Evolutionary conservation across 768 basidiomycete genomes (phyloP).

Genomic region (Mycena vulgaris): DNA sequence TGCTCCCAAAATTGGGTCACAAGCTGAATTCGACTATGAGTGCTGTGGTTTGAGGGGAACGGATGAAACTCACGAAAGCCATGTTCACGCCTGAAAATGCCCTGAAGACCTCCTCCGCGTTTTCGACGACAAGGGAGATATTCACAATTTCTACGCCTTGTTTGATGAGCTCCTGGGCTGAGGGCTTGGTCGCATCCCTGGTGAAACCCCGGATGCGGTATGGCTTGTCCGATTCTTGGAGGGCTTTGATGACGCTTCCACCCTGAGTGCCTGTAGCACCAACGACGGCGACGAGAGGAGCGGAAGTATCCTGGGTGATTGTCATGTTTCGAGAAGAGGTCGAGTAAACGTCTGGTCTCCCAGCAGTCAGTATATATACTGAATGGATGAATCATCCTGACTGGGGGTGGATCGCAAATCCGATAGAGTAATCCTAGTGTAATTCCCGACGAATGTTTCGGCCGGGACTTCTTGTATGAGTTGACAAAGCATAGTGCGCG

Average conservation of each 20-base stretch:
- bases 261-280: conserved; percentile 29
- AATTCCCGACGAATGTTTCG: too few relatives aligned
- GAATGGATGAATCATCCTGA: too few relatives aligned
- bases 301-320: conserved; percentile 22
- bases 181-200: conserved; percentile 16
- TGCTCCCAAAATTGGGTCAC: conserved; percentile 33
- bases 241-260: conserved; percentile 24
- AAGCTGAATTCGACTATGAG: background rate
- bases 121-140: conserved; percentile 6
- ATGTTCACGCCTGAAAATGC: conserved; percentile 16
- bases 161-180: background rate
- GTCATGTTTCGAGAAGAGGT: conserved; percentile 11
- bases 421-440: too few relatives aligned
- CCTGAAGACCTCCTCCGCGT: conserved; percentile 9
- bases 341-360: background rate
- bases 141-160: conserved; percentile 12
- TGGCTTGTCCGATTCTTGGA: conserved; percentile 20
- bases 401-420: too few relatives aligned
- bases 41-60: background rate
- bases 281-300: conserved; percentile 28
- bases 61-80: conserved; percentile 24
- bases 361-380: too few relatives aligned
- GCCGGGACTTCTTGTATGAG: too few relatives aligned
- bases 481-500: too few relatives aligned
- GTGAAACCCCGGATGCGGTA: conserved; percentile 32